Conservation (phyloP, 371 early-diverging fungal species). For the Mortierella sp. region DNA sequence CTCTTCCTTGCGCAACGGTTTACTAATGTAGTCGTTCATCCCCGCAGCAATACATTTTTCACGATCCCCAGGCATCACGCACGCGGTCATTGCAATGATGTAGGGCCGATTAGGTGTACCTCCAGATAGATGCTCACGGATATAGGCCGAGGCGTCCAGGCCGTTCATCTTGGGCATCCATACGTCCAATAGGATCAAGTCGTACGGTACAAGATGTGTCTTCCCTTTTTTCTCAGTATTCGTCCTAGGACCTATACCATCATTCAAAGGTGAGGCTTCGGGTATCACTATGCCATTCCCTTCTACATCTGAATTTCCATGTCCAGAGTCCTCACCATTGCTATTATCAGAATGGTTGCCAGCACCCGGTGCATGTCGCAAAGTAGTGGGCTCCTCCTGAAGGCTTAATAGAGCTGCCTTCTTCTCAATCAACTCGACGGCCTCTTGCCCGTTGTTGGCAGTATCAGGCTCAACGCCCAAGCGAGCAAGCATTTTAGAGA, state of each 20-base stretch:
- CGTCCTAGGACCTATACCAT: neutral
- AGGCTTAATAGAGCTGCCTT: slow-evolving; percentile 26
- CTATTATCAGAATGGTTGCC: slow-evolving; percentile 6
- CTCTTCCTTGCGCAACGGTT: slow-evolving; percentile 64
- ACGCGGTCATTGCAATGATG: slow-evolving; percentile 69
- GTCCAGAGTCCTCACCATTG: slow-evolving; percentile 13
- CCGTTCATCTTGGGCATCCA: slow-evolving; percentile 74
- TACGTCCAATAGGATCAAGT: slow-evolving; percentile 67
- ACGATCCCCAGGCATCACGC: slow-evolving; percentile 67
- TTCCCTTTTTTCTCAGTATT: neutral
- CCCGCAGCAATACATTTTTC: slow-evolving; percentile 65
- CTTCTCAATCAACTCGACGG: slow-evolving; percentile 55
- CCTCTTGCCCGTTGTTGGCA: slow-evolving; percentile 63
- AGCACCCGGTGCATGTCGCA: neutral
- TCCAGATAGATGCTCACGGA: slow-evolving; percentile 55
- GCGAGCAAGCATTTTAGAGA: slow-evolving; percentile 59
- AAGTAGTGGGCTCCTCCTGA: neutral
- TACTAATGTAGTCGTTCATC: slow-evolving; percentile 56
- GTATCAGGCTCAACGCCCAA: slow-evolving; percentile 40
- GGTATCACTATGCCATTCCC: neutral
- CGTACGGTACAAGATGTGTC: slow-evolving; percentile 41
- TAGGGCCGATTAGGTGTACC: slow-evolving; percentile 54
- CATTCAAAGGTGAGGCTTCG: too few species aligned
- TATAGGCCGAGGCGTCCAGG: slow-evolving; percentile 60
- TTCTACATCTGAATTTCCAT: slow-evolving; percentile 1